phyloP scores from a whole-genome alignment of 306 rosid genomes.

The Boehmeria nivea region DNA sequence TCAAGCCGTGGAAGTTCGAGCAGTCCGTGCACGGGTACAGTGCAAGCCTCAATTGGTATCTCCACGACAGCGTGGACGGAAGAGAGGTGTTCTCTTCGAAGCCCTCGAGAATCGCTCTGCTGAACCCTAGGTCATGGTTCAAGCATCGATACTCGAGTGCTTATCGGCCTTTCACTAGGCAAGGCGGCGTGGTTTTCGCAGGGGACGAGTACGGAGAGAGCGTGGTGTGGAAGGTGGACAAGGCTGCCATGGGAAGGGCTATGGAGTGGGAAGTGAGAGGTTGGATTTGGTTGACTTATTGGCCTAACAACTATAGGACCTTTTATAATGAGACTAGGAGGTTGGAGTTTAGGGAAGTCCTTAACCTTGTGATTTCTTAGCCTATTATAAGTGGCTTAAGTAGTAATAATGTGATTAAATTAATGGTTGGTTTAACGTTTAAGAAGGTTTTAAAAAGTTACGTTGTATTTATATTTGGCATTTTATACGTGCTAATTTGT shows the following conservation, averaged over 20 bases:
- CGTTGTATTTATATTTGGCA: no score
- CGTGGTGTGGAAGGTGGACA: constrained; percentile 79
- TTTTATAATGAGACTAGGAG: constrained; percentile 68
- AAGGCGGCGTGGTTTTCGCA: constrained; percentile 85
- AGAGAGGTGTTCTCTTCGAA: constrained; percentile 67
- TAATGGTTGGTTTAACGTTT: no score
- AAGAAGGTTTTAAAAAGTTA: no score
- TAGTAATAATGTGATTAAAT: no score
- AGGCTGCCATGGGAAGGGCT: constrained; percentile 46
- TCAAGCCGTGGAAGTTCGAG: constrained; percentile 92
- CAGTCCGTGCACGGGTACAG: constrained; percentile 64
- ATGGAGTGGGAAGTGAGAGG: constrained; percentile 94
- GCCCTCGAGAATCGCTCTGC: constrained; percentile 62
- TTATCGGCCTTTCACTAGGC: constrained; percentile 72
- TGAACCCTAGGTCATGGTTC: constrained; percentile 84
- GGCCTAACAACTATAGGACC: constrained; percentile 76
- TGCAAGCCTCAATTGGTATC: constrained; percentile 79
- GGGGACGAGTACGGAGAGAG: constrained; percentile 80
- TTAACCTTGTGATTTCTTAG: constrained; percentile 48
- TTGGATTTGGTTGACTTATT: constrained; percentile 89
- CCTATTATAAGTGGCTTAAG: no score
- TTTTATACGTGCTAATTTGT: no score
- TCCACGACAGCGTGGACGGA: constrained; percentile 68
- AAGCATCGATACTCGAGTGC: constrained; percentile 71
- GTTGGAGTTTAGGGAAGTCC: constrained; percentile 65